Conservation (phyloP, 2,329 filamentous ascomycete genomes). For the Dichotomopilus funicola region DNA sequence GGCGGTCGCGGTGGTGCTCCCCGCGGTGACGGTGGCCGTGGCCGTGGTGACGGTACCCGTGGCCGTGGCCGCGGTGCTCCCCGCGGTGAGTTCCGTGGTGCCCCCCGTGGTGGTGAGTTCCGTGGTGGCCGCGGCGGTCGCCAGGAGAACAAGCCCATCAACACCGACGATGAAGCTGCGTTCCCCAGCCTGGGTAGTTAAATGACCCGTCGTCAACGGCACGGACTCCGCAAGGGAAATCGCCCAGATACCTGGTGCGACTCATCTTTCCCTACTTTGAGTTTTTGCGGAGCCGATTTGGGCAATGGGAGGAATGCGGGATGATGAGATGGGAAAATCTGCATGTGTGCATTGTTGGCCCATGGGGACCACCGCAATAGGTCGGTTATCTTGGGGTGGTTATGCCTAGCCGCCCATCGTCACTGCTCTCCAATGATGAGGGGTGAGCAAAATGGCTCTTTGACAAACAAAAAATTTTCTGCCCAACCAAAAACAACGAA, state of each 20-base stretch:
- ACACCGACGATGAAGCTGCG: conserved; percentile 51
- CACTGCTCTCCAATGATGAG: too few relatives aligned
- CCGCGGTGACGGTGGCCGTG: conserved; percentile 43
- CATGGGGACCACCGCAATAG: neutral
- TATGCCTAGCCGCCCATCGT: too few relatives aligned
- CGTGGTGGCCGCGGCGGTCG: conserved; percentile 39
- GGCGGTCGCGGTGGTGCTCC: conserved; percentile 45
- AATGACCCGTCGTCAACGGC: conserved; percentile 11
- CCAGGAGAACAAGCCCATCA: conserved; percentile 41
- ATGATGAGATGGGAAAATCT: conserved; percentile 8
- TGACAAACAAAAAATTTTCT: neutral
- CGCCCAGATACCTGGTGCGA: too few relatives aligned
- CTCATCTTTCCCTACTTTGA: too few relatives aligned
- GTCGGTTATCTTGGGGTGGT: too few relatives aligned
- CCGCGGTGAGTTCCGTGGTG: conserved; percentile 40
- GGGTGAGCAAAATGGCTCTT: conserved; percentile 14
- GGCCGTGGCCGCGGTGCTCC: conserved; percentile 41
- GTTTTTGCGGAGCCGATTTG: too few relatives aligned
- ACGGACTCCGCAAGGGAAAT: too few relatives aligned
- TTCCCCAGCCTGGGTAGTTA: conserved; percentile 56
- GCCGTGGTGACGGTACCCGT: conserved; percentile 43
- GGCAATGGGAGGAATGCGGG: conserved; percentile 4
- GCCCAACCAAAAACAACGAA: conserved; percentile 8
- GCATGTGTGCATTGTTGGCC: conserved; percentile 11
- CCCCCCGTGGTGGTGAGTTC: conserved; percentile 35